Evolutionary conservation across 805 yeast genomes (phyloP), one percentile per base, ranked within the genome.

Genomic region (Candida patagonica): DNA sequence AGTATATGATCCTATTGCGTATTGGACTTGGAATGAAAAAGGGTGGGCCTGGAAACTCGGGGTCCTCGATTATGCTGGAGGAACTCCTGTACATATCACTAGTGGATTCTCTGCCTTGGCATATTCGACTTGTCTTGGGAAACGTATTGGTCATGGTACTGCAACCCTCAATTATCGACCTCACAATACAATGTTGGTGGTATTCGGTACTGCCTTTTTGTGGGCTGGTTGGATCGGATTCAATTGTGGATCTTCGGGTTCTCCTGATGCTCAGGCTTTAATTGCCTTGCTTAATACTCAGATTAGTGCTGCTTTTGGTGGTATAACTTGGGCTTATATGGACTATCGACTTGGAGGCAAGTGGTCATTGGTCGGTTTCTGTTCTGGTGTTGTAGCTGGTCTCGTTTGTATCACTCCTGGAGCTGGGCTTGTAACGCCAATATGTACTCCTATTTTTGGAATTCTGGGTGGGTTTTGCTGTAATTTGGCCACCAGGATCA

Each of bases 361-460:
- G 58, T 86, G 94, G 89, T 84, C 95, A 42, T 78, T 95, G 21
- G 87, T 86, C 40, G 96, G 96, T 49, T 72, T 89, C 62, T 87
- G 97, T 63, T 80, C 87, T 39, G 98, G 98, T 55, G 81, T 87
- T 44, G 76, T 92, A 59, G 82, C 94, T 25, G 98, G 97, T 47
- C 73, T 89, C 46, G 96, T 92, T 36, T 92, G 92, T 57, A 80
- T 89, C 47, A 89, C 97, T 2, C 97, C 98, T 35, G 96, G 89
- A 47, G 96, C 97, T 16, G 97, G 96, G 48, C 88, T 68, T 57
- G 89, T 87, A 33, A 92, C 94, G 41, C 76, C 84, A 42, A 84
- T 87, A 78, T 74, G 86, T 36, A 73, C 94, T 1, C 71, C 82
- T 29, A 67, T 78, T 40, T 78, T 83, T 54, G 95, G 95, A 58